phyloP scores from a whole-genome alignment of 140 eudicot genomes.

The Stevia rebaudiana region DNA sequence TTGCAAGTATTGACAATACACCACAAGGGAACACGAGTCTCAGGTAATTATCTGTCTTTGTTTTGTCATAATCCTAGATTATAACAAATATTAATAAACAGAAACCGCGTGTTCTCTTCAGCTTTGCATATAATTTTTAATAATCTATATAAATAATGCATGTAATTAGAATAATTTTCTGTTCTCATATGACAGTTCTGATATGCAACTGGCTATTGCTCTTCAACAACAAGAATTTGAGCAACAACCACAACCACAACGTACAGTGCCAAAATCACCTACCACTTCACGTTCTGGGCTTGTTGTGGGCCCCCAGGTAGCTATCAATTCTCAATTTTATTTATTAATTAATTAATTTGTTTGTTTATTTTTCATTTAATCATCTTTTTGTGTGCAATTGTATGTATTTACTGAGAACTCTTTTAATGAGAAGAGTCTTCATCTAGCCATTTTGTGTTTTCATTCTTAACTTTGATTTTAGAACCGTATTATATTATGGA shows the following conservation, averaged over 20 bases:
- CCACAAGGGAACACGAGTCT: conserved; percentile 40
- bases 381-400: not conserved
- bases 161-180: not conserved
- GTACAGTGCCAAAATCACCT: conserved; percentile 38
- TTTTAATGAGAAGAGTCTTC: not conserved
- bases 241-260: conserved; percentile 46
- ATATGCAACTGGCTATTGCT: conserved; percentile 77
- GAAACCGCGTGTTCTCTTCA: not conserved
- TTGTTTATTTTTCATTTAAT: not conserved
- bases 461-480: not conserved
- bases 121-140: not conserved
- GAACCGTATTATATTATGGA: not conserved
- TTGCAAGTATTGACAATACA: conserved; percentile 52
- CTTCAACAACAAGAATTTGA: conserved; percentile 91
- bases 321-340: not conserved
- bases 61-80: not conserved
- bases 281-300: conserved; percentile 55
- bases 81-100: conserved; percentile 2
- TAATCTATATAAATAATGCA: not conserved
- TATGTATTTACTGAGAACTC: not conserved
- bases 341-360: no score
- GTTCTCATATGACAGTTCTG: conserved; percentile 54
- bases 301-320: conserved; percentile 84
- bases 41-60: conserved; percentile 46
- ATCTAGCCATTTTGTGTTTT: conserved; percentile 6